A percentile compares a stretch with the other conserved stretches of the same genome.
Evolutionary conservation across 2,329 filamentous ascomycete genomes (phyloP).

Genomic region (Tympanopsis confertula): DNA sequence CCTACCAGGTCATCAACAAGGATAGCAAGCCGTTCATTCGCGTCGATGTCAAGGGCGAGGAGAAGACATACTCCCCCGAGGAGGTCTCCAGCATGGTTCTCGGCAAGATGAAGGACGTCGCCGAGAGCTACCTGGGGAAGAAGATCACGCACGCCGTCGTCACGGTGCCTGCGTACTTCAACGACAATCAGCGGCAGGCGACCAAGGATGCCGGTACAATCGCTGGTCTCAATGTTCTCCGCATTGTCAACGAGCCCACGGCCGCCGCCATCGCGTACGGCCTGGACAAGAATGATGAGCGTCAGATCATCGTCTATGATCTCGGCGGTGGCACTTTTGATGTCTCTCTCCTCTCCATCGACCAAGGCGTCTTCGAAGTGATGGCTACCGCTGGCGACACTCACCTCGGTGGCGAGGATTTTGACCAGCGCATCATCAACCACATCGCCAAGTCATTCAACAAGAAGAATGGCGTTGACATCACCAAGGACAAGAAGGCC

Average conservation of each 20-base stretch:
- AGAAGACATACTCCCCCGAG: constrained; percentile 50
- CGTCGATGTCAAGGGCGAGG: constrained; percentile 37
- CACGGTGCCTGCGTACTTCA: constrained; percentile 65
- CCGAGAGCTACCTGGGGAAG: constrained; percentile 36
- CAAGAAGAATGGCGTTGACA: constrained; percentile 63
- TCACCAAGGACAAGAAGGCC: constrained; percentile 65
- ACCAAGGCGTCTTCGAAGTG: constrained; percentile 61
- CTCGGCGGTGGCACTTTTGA: constrained; percentile 58
- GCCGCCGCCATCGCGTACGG: constrained; percentile 62
- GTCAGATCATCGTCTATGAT: constrained; percentile 56
- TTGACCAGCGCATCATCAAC: constrained; percentile 65
- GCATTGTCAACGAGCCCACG: constrained; percentile 66
- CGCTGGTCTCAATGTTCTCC: constrained; percentile 59
- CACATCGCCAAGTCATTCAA: constrained; percentile 69
- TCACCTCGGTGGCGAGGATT: constrained; percentile 66
- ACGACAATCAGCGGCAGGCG: constrained; percentile 63
- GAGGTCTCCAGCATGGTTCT: constrained; percentile 51
- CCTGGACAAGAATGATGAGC: constrained; percentile 50
- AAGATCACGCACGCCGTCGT: constrained; percentile 50
- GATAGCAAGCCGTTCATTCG: constrained; percentile 58
- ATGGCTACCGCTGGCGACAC: constrained; percentile 62
- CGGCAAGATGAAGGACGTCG: constrained; percentile 50
- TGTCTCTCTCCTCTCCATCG: constrained; percentile 57
- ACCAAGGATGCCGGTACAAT: constrained; percentile 65
- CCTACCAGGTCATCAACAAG: constrained; percentile 63